These are phyloP conservation scores for Capsicum chinense DNA, from an alignment of 257 asterid genomes.

Conservation along the genomic window DNA sequence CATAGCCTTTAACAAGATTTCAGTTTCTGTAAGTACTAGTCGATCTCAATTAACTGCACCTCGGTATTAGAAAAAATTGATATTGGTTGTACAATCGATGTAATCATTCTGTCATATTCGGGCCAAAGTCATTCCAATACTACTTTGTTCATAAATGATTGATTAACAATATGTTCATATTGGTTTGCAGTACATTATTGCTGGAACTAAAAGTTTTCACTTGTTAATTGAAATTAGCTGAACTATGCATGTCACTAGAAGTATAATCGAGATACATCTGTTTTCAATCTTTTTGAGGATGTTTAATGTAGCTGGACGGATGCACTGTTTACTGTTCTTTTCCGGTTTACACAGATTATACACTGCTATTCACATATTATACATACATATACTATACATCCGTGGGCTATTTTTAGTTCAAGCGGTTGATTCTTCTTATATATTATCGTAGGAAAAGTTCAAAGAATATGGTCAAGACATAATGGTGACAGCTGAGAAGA, in stretches of 20 bases:
- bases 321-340: background rate
- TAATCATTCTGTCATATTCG: background rate
- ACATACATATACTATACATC: background rate
- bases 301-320: too few species aligned
- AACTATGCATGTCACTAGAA: too few species aligned
- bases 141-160: background rate
- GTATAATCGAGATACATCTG: too few species aligned
- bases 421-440: background rate
- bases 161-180: background rate
- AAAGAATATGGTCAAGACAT: constrained; percentile 42
- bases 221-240: background rate
- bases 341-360: background rate
- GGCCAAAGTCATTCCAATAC: background rate
- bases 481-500: constrained; percentile 48
- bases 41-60: background rate
- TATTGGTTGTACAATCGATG: background rate
- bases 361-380: background rate
- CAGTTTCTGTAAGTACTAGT: background rate
- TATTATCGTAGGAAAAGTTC: constrained; percentile 40
- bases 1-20: constrained; percentile 47
- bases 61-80: background rate
- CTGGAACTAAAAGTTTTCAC: background rate
- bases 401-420: background rate
- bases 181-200: background rate
- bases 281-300: too few species aligned